A percentile compares a stretch with the other conserved stretches of the same genome.
Evolutionary conservation across 352 stramenopile genomes (phyloP).

Genomic region (Phytophthora meadii): DNA sequence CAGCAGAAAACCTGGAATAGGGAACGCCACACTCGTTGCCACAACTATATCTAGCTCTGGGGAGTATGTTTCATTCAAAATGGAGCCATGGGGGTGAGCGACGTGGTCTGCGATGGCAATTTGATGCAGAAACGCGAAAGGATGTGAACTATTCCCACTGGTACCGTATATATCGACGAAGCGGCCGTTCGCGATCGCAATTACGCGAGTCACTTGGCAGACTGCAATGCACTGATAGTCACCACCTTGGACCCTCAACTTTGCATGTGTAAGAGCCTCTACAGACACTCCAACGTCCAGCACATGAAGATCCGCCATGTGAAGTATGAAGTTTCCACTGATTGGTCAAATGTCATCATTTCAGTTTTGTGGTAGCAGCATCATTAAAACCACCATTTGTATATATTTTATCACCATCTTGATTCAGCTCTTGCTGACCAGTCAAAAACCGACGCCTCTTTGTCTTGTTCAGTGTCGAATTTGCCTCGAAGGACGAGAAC

Average conservation of each 20-base stretch:
- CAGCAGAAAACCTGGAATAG: slow-evolving; percentile 49
- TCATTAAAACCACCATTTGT: too few relatives aligned
- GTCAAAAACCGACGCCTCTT: background rate
- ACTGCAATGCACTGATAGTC: slow-evolving; percentile 43
- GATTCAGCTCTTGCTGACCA: slow-evolving; percentile 15
- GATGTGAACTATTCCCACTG: slow-evolving; percentile 17
- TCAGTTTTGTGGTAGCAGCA: too few relatives aligned
- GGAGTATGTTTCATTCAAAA: background rate
- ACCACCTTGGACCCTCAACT: background rate
- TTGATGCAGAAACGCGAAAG: slow-evolving; percentile 46
- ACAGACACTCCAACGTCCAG: slow-evolving; percentile 33
- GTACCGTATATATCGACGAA: slow-evolving; percentile 58
- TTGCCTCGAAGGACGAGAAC: slow-evolving; percentile 13
- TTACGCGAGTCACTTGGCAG: slow-evolving; percentile 40
- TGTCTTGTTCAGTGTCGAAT: slow-evolving; percentile 13
- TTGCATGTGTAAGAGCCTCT: slow-evolving; percentile 1
- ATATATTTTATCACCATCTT: too few relatives aligned
- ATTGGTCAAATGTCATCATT: background rate
- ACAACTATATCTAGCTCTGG: background rate
- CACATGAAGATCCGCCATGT: slow-evolving; percentile 27
- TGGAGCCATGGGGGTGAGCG: background rate
- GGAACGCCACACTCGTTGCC: slow-evolving; percentile 53
- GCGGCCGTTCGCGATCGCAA: slow-evolving; percentile 56
- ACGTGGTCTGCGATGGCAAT: slow-evolving; percentile 50
- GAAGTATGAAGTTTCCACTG: slow-evolving; percentile 1